These are phyloP conservation scores for Lotmaria passim DNA, from an alignment of 208 protist genomes.

Conservation along the genomic window DNA sequence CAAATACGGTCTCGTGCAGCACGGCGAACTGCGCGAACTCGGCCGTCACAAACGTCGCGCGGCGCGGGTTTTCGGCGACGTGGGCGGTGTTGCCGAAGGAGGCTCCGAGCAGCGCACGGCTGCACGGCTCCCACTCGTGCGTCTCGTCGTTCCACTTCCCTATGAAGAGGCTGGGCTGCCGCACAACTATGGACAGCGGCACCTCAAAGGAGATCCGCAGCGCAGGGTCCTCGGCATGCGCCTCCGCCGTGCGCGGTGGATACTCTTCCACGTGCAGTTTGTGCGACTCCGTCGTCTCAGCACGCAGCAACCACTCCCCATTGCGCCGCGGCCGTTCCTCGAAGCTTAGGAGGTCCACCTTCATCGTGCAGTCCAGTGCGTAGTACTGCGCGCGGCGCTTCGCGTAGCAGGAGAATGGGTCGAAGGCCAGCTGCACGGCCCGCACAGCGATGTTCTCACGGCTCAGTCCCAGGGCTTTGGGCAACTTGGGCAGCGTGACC, in stretches of 20 bases:
- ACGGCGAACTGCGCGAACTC: conserved; percentile 90
- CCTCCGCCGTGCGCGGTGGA: conserved; percentile 64
- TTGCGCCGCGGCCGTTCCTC: conserved; percentile 66
- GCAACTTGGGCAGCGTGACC: conserved; percentile 72
- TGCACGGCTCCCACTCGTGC: conserved; percentile 85
- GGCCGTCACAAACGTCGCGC: conserved; percentile 66
- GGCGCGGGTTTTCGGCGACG: conserved; percentile 43
- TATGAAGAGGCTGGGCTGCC: conserved; percentile 82
- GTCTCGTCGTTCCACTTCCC: conserved; percentile 77
- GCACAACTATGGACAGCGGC: conserved; percentile 76
- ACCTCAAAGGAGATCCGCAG: conserved; percentile 90
- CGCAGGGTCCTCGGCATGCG: conserved; percentile 63
- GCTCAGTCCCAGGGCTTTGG: conserved; percentile 86
- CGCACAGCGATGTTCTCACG: conserved; percentile 90
- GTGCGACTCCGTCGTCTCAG: conserved; percentile 71
- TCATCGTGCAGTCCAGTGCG: conserved; percentile 85
- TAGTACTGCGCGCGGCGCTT: conserved; percentile 69
- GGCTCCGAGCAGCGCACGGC: conserved; percentile 66
- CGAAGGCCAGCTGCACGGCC: conserved; percentile 86
- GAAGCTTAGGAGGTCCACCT: conserved; percentile 87
- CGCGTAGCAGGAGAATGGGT: conserved; percentile 71
- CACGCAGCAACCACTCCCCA: conserved; percentile 84
- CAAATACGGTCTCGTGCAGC: conserved; percentile 90
- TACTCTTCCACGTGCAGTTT: conserved; percentile 79
- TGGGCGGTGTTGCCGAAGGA: conserved; percentile 39